Conservation (phyloP, 371 early-diverging fungal species). For the Thermomucor indicae-seudaticae region DNA sequence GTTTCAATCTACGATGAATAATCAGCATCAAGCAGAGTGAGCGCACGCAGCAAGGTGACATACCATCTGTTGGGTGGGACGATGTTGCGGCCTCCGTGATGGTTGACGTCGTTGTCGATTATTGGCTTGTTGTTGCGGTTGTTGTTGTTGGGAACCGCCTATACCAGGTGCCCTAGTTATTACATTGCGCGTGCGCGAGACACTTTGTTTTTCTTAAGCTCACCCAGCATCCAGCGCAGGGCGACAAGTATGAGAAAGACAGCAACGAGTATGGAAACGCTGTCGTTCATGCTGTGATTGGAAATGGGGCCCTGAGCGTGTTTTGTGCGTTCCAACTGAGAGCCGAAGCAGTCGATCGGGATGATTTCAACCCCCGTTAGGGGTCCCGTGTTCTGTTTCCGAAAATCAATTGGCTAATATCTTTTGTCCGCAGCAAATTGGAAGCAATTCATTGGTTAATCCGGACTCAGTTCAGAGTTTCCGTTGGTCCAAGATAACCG, state of each 20-base stretch:
- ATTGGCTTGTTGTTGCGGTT: constrained; percentile 30
- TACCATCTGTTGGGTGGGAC: constrained; percentile 64
- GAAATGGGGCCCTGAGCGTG: too few species aligned
- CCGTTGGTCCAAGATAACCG: too few species aligned
- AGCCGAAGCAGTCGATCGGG: too few species aligned
- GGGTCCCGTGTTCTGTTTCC: too few species aligned
- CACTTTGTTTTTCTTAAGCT: neutral
- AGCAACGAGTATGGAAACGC: constrained; percentile 69
- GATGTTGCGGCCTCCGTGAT: constrained; percentile 39
- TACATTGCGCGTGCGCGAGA: too few species aligned
- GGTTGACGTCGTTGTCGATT: constrained; percentile 40
- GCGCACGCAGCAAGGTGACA: too few species aligned
- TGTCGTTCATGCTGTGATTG: constrained; percentile 85
- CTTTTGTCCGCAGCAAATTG: too few species aligned
- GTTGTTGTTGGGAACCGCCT: constrained; percentile 35
- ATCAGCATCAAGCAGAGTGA: neutral
- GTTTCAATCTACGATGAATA: constrained; percentile 62
- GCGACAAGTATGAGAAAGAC: constrained; percentile 69
- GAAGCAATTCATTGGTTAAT: too few species aligned
- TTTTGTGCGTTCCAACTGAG: too few species aligned
- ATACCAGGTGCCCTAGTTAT: constrained; percentile 9
- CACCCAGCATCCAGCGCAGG: constrained; percentile 76
- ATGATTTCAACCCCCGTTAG: too few species aligned
- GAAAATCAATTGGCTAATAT: too few species aligned
- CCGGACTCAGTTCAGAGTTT: too few species aligned